Conservation (phyloP, 2,329 filamentous ascomycete species). For the Ophiostoma quercus region DNA sequence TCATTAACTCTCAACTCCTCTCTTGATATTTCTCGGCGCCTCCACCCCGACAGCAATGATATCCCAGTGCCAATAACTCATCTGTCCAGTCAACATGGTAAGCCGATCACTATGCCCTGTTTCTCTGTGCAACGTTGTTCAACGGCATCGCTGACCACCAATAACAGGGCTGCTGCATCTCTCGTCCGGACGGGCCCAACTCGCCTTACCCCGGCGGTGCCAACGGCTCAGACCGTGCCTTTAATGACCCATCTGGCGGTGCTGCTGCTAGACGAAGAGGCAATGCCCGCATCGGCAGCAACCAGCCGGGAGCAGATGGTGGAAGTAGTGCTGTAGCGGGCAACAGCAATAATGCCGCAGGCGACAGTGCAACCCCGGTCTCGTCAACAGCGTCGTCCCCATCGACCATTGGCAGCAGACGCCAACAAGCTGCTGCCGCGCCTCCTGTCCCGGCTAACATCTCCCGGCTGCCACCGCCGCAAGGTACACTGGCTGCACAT, state of each 20-base stretch:
- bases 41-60: slow-evolving; percentile 1
- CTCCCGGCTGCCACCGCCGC: slow-evolving; percentile 15
- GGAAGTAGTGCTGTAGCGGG: background rate
- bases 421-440: background rate
- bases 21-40: background rate
- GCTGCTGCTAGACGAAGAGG: slow-evolving; percentile 32
- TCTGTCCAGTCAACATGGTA: slow-evolving; percentile 10
- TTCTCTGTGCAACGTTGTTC: background rate
- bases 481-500: slow-evolving; percentile 52
- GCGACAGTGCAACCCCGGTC: slow-evolving; percentile 26
- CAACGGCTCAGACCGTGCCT: slow-evolving; percentile 50
- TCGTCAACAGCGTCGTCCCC: slow-evolving; percentile 22
- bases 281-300: background rate
- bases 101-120: background rate
- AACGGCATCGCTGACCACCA: background rate
- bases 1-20: background rate
- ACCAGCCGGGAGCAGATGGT: background rate
- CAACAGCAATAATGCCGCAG: slow-evolving; percentile 26
- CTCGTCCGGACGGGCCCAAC: slow-evolving; percentile 47
- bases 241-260: slow-evolving; percentile 39
- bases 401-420: slow-evolving; percentile 13
- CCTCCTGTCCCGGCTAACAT: background rate
- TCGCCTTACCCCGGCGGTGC: slow-evolving; percentile 50
- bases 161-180: slow-evolving; percentile 56
- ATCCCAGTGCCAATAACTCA: background rate